These are phyloP conservation scores for Eragrostis nindensis DNA, from an alignment of 176 grass and related monocot genomes.

Conservation along the genomic window DNA sequence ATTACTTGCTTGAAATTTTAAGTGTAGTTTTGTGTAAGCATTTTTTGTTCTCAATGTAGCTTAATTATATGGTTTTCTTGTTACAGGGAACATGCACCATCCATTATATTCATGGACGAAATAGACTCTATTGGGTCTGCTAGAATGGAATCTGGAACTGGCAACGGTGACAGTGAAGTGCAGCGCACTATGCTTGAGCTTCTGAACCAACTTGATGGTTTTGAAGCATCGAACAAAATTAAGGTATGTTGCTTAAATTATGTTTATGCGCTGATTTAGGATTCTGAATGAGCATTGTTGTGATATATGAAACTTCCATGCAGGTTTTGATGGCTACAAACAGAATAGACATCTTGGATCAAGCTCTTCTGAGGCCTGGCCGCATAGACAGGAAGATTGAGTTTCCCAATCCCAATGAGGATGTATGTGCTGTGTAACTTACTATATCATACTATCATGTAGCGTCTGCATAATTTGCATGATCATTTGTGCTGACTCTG, in stretches of 20 bases:
- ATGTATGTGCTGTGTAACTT: slow-evolving; percentile 51
- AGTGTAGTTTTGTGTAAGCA: neutral
- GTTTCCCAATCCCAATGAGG: slow-evolving; percentile 98
- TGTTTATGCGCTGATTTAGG: slow-evolving; percentile 17
- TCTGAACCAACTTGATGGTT: slow-evolving; percentile 99
- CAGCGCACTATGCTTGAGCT: slow-evolving; percentile 99
- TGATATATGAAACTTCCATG: slow-evolving; percentile 34
- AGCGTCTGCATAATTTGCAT: neutral
- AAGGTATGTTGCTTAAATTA: slow-evolving; percentile 49
- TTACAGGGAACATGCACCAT: slow-evolving; percentile 92
- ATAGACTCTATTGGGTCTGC: slow-evolving; percentile 97
- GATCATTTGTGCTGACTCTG: slow-evolving; percentile 16
- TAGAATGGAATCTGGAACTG: slow-evolving; percentile 94
- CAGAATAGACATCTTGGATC: slow-evolving; percentile 98
- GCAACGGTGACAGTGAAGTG: slow-evolving; percentile 97
- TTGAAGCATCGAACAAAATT: slow-evolving; percentile 99
- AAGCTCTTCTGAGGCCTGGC: slow-evolving; percentile 93
- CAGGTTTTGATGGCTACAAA: slow-evolving; percentile 99
- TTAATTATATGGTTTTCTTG: slow-evolving; percentile 39
- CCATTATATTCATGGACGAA: slow-evolving; percentile 99
- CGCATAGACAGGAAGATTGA: slow-evolving; percentile 99
- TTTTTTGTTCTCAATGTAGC: neutral
- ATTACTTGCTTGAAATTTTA: slow-evolving; percentile 16
- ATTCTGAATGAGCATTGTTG: slow-evolving; percentile 1
- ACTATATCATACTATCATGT: neutral